phyloP scores from a whole-genome alignment of 345 rosid species.

The Physaria fendleri region DNA sequence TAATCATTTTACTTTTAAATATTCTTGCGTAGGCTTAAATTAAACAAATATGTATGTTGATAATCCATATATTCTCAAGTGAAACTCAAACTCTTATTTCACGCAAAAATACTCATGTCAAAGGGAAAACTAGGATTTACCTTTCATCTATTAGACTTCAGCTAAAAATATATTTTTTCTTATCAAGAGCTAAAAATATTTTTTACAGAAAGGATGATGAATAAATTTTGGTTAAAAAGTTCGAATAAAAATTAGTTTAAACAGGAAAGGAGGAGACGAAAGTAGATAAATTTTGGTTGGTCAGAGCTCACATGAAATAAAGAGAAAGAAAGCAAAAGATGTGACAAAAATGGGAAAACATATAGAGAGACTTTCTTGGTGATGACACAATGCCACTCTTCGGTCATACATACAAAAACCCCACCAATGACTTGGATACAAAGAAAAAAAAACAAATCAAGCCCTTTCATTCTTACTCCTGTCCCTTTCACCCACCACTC shows the following conservation, averaged over 20 bases:
- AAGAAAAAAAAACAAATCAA: slow-evolving; percentile 21
- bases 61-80: no score
- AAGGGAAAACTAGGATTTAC: no score
- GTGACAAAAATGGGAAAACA: slow-evolving; percentile 6
- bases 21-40: no score
- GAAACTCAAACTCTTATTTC: no score
- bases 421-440: slow-evolving; percentile 26
- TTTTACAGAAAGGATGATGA: not conserved
- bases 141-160: no score
- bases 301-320: not conserved
- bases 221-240: not conserved
- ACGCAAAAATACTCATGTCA: no score
- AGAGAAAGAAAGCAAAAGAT: not conserved
- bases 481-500: slow-evolving; percentile 19
- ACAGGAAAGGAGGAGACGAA: not conserved
- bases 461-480: slow-evolving; percentile 10
- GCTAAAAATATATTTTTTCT: no score
- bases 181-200: no score
- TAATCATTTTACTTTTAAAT: no score
- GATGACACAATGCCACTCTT: slow-evolving; percentile 23
- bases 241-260: not conserved
- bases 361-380: not conserved
- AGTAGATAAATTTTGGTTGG: not conserved
- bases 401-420: slow-evolving; percentile 13
- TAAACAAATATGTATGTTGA: no score